phyloP scores from a whole-genome alignment of 805 yeast species.

The Candida arabinofermentans region DNA sequence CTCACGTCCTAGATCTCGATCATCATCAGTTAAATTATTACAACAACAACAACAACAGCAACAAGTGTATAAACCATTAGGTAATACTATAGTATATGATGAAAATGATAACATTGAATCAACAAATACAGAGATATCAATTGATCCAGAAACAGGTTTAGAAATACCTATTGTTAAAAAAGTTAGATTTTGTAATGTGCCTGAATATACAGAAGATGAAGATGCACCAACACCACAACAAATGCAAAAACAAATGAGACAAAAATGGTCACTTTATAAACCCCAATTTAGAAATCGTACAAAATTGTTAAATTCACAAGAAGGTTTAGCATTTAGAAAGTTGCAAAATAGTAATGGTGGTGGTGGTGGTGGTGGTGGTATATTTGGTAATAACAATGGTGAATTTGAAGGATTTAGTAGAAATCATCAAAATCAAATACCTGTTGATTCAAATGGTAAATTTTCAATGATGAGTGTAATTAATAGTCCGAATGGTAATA shows the following conservation, averaged over 20 bases:
- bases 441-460: constrained; percentile 25
- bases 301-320: constrained; percentile 30
- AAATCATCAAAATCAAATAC: constrained; percentile 11
- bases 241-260: constrained; percentile 32
- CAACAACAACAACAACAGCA: constrained; percentile 7
- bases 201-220: constrained; percentile 47
- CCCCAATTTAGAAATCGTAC: constrained; percentile 30
- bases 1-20: constrained; percentile 17
- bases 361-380: constrained; percentile 3
- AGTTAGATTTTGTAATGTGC: constrained; percentile 51
- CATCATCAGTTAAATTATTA: constrained; percentile 16
- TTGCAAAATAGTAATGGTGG: constrained; percentile 13
- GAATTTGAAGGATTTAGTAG: constrained; percentile 24
- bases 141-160: constrained; percentile 12
- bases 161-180: constrained; percentile 29
- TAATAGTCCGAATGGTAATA: constrained; percentile 6
- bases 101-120: constrained; percentile 10
- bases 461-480: constrained; percentile 31
- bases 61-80: constrained; percentile 9
- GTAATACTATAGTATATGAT: constrained; percentile 18
- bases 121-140: constrained; percentile 5
- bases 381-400: too few species aligned
- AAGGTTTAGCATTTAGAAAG: constrained; percentile 33
- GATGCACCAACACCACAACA: constrained; percentile 47
- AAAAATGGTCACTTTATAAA: constrained; percentile 31